Percentiles rank a stretch among this genome's conserved stretches.
phyloP scores from a whole-genome alignment of 2,329 filamentous ascomycete genomes.

The Cladophialophora chaetospira region DNA sequence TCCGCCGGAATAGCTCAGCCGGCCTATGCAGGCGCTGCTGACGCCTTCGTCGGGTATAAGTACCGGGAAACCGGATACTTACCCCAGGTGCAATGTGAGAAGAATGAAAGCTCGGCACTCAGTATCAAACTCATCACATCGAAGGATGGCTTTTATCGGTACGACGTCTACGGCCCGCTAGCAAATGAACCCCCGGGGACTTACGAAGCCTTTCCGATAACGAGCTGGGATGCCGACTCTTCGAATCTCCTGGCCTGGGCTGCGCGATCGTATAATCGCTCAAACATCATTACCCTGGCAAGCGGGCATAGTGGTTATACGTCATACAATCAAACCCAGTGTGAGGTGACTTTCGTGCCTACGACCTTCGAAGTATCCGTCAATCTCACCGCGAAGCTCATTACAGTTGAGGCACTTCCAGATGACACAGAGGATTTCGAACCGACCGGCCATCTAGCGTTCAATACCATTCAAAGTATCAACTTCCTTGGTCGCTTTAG shows the following conservation, averaged over 20 bases:
- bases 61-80: neutral
- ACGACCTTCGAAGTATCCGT: neutral
- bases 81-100: neutral
- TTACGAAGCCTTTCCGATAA: neutral
- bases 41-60: neutral
- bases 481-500: neutral
- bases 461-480: neutral
- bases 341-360: neutral
- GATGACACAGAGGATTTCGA: neutral
- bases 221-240: neutral
- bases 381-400: neutral
- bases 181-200: neutral
- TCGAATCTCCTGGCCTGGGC: neutral
- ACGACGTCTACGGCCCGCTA: neutral
- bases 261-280: neutral
- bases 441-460: neutral
- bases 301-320: neutral
- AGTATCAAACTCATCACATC: neutral
- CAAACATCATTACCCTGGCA: neutral
- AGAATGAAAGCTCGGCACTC: neutral
- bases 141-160: neutral
- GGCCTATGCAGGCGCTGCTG: neutral
- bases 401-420: neutral
- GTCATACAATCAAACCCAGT: neutral
- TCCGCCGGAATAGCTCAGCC: neutral